Evolutionary conservation across 805 yeast genomes (phyloP).

Genomic region (Candida arabinofermentans): DNA sequence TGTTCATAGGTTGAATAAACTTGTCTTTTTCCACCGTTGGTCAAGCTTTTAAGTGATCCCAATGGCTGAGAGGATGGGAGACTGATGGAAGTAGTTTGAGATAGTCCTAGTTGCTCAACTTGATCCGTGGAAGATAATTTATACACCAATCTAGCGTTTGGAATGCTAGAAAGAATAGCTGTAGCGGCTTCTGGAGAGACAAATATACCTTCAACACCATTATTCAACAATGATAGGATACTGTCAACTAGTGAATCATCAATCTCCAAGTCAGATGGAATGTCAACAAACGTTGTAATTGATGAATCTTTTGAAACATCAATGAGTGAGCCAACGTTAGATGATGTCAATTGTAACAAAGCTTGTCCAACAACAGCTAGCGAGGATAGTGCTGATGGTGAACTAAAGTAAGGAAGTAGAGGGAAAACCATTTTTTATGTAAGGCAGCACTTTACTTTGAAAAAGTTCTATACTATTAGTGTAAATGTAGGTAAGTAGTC

Average conservation of each 20-base stretch:
- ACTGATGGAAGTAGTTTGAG: slow-evolving; percentile 20
- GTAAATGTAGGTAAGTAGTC: too few relatives aligned
- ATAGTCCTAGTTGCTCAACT: slow-evolving; percentile 14
- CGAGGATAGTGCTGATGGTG: slow-evolving; percentile 10
- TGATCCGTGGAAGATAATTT: slow-evolving; percentile 18
- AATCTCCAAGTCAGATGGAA: slow-evolving; percentile 7
- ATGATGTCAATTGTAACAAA: slow-evolving; percentile 16
- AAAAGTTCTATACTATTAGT: not conserved
- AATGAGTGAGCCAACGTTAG: slow-evolving; percentile 14
- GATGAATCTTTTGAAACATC: slow-evolving; percentile 11
- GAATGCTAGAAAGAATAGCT: slow-evolving; percentile 25
- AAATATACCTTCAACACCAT: slow-evolving; percentile 27
- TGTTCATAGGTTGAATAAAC: slow-evolving; percentile 9
- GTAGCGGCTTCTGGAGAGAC: slow-evolving; percentile 17
- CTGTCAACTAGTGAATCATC: slow-evolving; percentile 18
- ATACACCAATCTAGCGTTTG: slow-evolving; percentile 31
- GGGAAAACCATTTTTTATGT: slow-evolving; percentile 30
- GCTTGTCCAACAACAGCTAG: slow-evolving; percentile 29
- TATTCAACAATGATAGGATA: slow-evolving; percentile 26
- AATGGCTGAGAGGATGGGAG: slow-evolving; percentile 15
- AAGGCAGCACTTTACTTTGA: not conserved
- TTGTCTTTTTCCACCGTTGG: slow-evolving; percentile 13
- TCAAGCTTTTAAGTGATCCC: slow-evolving; percentile 9
- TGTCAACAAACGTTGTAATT: slow-evolving; percentile 25
- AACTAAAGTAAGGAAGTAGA: slow-evolving; percentile 25